These are phyloP conservation scores for Sclerotinia nivalis DNA, from an alignment of 2,329 filamentous ascomycete genomes.

Conservation along the genomic window DNA sequence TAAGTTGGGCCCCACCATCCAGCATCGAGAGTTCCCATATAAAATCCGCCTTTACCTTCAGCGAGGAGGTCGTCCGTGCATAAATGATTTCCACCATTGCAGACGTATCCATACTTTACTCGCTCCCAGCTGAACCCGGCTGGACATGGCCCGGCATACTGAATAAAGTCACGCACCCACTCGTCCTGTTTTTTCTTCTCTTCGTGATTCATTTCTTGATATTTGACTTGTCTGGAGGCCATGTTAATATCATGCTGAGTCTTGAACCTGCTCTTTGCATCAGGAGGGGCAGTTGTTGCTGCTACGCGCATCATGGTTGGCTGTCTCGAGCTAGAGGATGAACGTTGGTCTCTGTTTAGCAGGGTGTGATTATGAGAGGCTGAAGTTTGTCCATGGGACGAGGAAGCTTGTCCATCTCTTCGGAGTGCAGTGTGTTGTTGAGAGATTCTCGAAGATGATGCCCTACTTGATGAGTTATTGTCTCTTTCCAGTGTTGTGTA, in stretches of 20 bases:
- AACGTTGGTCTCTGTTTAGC: slow-evolving; percentile 8
- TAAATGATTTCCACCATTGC: slow-evolving; percentile 27
- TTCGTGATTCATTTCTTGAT: slow-evolving; percentile 19
- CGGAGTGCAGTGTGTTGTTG: neutral
- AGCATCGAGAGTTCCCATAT: neutral
- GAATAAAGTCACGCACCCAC: slow-evolving; percentile 27
- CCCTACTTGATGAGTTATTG: neutral
- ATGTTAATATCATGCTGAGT: slow-evolving; percentile 26
- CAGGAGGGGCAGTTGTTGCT: slow-evolving; percentile 14
- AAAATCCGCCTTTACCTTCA: slow-evolving; percentile 32
- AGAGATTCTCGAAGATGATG: neutral
- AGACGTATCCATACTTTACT: slow-evolving; percentile 30
- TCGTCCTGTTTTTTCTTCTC: slow-evolving; percentile 30
- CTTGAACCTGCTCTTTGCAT: slow-evolving; percentile 9
- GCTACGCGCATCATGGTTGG: neutral
- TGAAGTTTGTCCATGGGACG: neutral
- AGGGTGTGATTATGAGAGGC: neutral
- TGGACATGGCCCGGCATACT: slow-evolving; percentile 25
- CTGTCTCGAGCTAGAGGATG: neutral
- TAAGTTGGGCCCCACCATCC: slow-evolving; percentile 19
- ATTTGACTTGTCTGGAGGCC: slow-evolving; percentile 28
- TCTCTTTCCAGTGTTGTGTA: slow-evolving; percentile 1
- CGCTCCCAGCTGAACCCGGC: slow-evolving; percentile 26
- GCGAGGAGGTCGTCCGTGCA: slow-evolving; percentile 31
- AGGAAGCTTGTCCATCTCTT: slow-evolving; percentile 9